Percentiles rank a stretch among this genome's conserved stretches.
Evolutionary conservation across 2,329 filamentous ascomycete genomes (phyloP).

Genomic region (Lecanicillium sp.): DNA sequence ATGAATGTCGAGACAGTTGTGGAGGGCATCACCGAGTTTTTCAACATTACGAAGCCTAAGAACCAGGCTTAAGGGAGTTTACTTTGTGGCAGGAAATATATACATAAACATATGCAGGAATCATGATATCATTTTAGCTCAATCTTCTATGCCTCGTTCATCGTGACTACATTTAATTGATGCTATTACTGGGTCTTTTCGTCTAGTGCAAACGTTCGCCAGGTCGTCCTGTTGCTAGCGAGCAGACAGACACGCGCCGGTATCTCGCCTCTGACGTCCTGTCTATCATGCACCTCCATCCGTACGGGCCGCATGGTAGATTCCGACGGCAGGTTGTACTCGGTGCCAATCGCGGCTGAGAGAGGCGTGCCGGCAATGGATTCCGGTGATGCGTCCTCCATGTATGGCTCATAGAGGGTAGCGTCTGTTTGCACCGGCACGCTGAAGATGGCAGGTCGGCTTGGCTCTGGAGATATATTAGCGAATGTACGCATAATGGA

Average conservation of each 20-base stretch:
- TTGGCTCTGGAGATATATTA: slow-evolving; percentile 18
- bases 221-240: slow-evolving; percentile 39
- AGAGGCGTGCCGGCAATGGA: slow-evolving; percentile 6
- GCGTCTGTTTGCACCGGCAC: slow-evolving; percentile 32
- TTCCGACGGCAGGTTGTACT: slow-evolving; percentile 24
- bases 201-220: slow-evolving; percentile 36
- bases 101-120: neutral
- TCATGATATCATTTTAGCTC: slow-evolving; percentile 3
- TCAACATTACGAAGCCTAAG: slow-evolving; percentile 61
- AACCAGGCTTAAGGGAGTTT: slow-evolving; percentile 25
- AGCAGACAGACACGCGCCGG: slow-evolving; percentile 47
- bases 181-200: neutral
- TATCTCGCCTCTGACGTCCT: slow-evolving; percentile 38
- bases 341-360: slow-evolving; percentile 16
- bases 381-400: slow-evolving; percentile 17
- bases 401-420: slow-evolving; percentile 33
- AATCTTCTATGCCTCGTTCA: too few relatives aligned
- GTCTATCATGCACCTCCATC: slow-evolving; percentile 47
- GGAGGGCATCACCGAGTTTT: slow-evolving; percentile 72
- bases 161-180: too few relatives aligned
- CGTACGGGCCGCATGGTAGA: slow-evolving; percentile 32
- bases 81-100: neutral
- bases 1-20: slow-evolving; percentile 83
- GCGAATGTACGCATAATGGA: neutral
- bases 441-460: slow-evolving; percentile 23